Evolutionary conservation across 441 rosid genomes (phyloP).

Genomic region (Euphorbia celastroides): DNA sequence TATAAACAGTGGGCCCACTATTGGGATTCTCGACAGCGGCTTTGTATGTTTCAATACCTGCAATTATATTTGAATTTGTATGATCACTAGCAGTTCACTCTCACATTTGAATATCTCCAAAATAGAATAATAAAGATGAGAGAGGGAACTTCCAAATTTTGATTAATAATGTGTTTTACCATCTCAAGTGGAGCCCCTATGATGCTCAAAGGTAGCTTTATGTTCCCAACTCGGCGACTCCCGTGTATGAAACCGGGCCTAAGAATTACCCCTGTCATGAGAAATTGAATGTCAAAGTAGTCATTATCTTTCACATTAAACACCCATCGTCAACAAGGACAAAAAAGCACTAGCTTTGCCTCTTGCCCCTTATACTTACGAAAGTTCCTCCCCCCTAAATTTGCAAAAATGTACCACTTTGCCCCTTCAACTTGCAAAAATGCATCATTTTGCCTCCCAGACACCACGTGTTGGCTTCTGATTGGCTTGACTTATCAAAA

Average conservation of each 20-base stretch:
- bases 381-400: too few species aligned
- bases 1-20: constrained; percentile 54
- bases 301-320: background rate
- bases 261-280: constrained; percentile 59
- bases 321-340: background rate
- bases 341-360: background rate
- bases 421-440: too few species aligned
- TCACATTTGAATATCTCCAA: background rate
- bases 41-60: constrained; percentile 59
- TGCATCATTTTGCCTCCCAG: too few species aligned
- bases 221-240: constrained; percentile 61
- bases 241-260: constrained; percentile 92
- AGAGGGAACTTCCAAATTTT: background rate
- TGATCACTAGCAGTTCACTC: background rate
- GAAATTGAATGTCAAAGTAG: constrained; percentile 6
- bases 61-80: constrained; percentile 1
- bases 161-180: constrained; percentile 31
- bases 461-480: too few species aligned
- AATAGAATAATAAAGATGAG: background rate
- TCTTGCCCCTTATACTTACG: too few species aligned
- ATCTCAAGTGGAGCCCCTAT: constrained; percentile 79
- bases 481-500: too few species aligned
- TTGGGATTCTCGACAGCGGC: constrained; percentile 39
- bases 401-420: too few species aligned
- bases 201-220: constrained; percentile 62